These are phyloP conservation scores for Ramularia collo-cygni DNA, from an alignment of 2,329 filamentous ascomycete species.

Conservation along the genomic window DNA sequence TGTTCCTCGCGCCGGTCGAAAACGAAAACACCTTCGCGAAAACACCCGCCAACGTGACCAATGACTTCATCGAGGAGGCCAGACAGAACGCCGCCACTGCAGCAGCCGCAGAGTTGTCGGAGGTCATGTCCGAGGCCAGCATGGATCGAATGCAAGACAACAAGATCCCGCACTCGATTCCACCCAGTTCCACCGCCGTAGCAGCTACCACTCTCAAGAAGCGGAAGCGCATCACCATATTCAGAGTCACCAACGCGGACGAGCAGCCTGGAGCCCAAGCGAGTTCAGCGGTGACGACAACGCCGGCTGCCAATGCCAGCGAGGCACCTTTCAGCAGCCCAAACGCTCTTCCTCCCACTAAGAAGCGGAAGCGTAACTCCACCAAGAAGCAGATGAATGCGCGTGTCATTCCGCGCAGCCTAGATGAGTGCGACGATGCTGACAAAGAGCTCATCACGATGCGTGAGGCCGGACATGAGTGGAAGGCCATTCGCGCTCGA, in stretches of 20 bases:
- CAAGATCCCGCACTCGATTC: conserved; percentile 1
- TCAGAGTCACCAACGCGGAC: conserved; percentile 4
- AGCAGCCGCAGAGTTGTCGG: too few species aligned
- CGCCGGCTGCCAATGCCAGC: neutral
- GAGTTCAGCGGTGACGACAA: neutral
- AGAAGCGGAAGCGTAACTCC: conserved; percentile 4
- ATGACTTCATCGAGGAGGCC: conserved; percentile 9
- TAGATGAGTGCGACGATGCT: conserved; percentile 24
- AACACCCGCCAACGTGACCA: conserved; percentile 16
- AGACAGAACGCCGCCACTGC: too few species aligned
- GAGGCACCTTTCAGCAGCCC: neutral
- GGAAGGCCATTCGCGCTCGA: conserved; percentile 22
- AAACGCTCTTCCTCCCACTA: neutral
- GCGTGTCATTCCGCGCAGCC: conserved; percentile 16
- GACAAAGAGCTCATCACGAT: conserved; percentile 25
- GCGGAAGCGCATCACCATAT: conserved; percentile 8
- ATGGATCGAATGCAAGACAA: too few species aligned
- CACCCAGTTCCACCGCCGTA: neutral
- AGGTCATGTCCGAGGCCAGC: too few species aligned
- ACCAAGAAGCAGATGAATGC: conserved; percentile 7
- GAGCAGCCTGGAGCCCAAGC: too few species aligned
- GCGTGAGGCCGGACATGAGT: conserved; percentile 22
- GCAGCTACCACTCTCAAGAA: conserved; percentile 7
- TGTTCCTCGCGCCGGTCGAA: conserved; percentile 14
- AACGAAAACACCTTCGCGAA: conserved; percentile 12